A percentile compares a stretch with the other conserved stretches of the same genome.
Conservation (phyloP, 179 eudicot genomes). For the Silene noctiflora region DNA sequence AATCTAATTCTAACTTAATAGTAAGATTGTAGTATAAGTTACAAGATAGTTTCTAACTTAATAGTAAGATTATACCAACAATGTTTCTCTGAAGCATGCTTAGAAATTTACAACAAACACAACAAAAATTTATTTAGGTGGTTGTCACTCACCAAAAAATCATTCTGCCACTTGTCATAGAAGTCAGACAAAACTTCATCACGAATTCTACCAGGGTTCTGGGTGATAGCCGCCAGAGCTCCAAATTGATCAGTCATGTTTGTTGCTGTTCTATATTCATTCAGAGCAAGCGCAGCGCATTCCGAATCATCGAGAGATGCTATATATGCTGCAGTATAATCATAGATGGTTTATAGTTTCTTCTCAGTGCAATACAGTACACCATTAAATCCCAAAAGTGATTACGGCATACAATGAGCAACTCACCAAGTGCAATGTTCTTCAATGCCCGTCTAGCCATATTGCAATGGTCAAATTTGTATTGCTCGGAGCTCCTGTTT, state of each 20-base stretch:
- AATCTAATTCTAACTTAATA: too few relatives aligned
- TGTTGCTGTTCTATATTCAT: conserved; percentile 82
- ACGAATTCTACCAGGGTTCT: conserved; percentile 66
- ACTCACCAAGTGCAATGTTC: conserved; percentile 70
- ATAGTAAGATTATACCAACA: too few relatives aligned
- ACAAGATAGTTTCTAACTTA: too few relatives aligned
- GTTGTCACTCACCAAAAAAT: conserved; percentile 57
- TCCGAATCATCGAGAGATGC: conserved; percentile 64
- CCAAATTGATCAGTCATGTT: conserved; percentile 95
- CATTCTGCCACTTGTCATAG: conserved; percentile 86
- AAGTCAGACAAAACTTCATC: conserved; percentile 87
- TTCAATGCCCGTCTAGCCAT: conserved; percentile 91
- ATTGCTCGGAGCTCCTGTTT: conserved; percentile 72
- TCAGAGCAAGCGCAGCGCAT: conserved; percentile 63
- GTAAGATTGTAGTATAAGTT: too few relatives aligned
- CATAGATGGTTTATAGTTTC: not conserved
- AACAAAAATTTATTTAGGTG: not conserved
- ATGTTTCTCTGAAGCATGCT: not conserved
- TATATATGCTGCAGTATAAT: conserved; percentile 61
- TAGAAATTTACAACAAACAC: not conserved
- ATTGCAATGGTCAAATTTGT: conserved; percentile 64
- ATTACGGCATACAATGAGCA: not conserved
- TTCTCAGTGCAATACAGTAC: not conserved
- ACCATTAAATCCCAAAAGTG: not conserved
- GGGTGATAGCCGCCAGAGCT: conserved; percentile 78